Conservation (phyloP, 2,329 filamentous ascomycete species). For the Talaromyces sp. region DNA sequence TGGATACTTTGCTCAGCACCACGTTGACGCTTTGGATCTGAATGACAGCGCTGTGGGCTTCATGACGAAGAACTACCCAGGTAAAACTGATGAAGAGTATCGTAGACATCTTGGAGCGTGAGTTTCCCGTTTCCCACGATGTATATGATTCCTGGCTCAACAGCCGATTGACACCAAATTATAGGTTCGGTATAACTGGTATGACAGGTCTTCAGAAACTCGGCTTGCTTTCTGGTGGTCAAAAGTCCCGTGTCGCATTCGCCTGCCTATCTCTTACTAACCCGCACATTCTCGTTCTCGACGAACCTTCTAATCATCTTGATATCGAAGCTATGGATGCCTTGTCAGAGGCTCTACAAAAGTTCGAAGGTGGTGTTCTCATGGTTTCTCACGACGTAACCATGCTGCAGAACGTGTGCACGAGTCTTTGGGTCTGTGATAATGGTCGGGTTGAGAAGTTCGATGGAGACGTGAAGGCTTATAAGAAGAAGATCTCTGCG, state of each 20-base stretch:
- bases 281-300: constrained; percentile 93
- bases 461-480: constrained; percentile 87
- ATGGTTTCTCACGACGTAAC: constrained; percentile 99
- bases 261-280: constrained; percentile 92
- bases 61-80: constrained; percentile 90
- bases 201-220: constrained; percentile 97
- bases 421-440: constrained; percentile 93
- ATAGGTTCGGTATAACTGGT: constrained; percentile 69
- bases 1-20: constrained; percentile 97
- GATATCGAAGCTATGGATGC: constrained; percentile 99
- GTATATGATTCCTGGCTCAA: neutral
- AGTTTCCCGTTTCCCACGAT: constrained; percentile 29
- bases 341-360: constrained; percentile 73
- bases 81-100: constrained; percentile 93
- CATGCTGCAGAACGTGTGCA: constrained; percentile 96
- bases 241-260: constrained; percentile 97
- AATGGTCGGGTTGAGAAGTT: constrained; percentile 93
- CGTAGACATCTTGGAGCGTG: constrained; percentile 89
- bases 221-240: constrained; percentile 87
- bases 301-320: constrained; percentile 97
- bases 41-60: constrained; percentile 87
- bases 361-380: constrained; percentile 90
- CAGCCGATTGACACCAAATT: neutral
- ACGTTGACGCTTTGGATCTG: constrained; percentile 92
- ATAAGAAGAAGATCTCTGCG: constrained; percentile 92